Evolutionary conservation across 331 rosid genomes (phyloP).

Genomic region (Rhamnella rubrinervis): DNA sequence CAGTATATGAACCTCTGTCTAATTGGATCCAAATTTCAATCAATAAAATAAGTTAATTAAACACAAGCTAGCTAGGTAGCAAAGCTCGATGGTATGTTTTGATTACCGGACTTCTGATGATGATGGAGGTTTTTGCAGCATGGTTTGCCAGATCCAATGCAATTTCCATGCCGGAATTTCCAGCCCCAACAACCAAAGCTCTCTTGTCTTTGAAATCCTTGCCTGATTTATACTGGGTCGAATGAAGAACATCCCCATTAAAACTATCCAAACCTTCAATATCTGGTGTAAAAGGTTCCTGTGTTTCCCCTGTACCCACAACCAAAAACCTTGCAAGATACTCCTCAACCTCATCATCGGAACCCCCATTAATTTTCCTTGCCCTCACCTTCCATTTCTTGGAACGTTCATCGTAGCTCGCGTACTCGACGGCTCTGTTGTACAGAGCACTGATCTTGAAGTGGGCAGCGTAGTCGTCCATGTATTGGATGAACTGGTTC

Average conservation of each 20-base stretch:
- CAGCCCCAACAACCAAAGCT: conserved; percentile 74
- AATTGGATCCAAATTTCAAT: too few relatives aligned
- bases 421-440: conserved; percentile 40
- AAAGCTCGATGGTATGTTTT: too few relatives aligned
- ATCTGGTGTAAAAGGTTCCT: conserved; percentile 42
- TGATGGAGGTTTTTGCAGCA: conserved; percentile 54
- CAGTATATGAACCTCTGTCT: conserved; percentile 46
- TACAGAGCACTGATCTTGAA: conserved; percentile 49
- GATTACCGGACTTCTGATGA: conserved; percentile 62
- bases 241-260: conserved; percentile 48
- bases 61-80: too few relatives aligned
- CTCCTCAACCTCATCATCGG: conserved; percentile 36
- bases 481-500: conserved; percentile 42
- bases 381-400: conserved; percentile 45
- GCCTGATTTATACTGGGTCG: conserved; percentile 51
- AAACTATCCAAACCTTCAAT: conserved; percentile 46
- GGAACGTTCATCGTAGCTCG: conserved; percentile 22
- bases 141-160: conserved; percentile 54
- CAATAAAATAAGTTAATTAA: too few relatives aligned
- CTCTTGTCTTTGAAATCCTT: conserved; percentile 31
- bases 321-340: conserved; percentile 45
- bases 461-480: conserved; percentile 37
- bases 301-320: conserved; percentile 63
- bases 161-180: conserved; percentile 84
- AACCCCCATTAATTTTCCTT: conserved; percentile 3